Conservation (phyloP, 805 yeast genomes). For the Yarrowia osloensis region DNA sequence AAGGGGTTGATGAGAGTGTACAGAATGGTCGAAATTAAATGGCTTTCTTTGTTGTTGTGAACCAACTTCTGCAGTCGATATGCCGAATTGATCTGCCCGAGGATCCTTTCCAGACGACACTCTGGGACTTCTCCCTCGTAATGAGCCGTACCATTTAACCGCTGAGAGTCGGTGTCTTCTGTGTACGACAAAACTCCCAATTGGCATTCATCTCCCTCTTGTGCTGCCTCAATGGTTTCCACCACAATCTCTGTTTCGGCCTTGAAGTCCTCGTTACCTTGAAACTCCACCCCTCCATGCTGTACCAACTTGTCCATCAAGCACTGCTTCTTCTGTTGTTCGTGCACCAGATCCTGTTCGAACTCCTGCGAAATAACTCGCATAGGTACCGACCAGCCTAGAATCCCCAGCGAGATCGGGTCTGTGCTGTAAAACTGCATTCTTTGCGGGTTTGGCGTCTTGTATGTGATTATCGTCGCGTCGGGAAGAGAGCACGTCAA, state of each 20-base stretch:
- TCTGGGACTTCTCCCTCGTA: neutral
- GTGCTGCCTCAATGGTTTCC: constrained; percentile 38
- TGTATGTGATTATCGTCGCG: constrained; percentile 52
- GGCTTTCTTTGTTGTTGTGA: constrained; percentile 7
- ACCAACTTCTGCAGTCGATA: neutral
- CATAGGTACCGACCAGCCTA: constrained; percentile 38
- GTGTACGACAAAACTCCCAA: neutral
- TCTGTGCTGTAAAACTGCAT: constrained; percentile 75
- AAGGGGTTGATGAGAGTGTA: constrained; percentile 23
- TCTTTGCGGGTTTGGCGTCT: constrained; percentile 67
- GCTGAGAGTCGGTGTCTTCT: neutral
- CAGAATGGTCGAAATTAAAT: neutral
- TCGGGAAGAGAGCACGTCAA: neutral
- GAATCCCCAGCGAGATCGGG: constrained; percentile 67
- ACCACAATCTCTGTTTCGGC: constrained; percentile 32
- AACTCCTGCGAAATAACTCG: constrained; percentile 38
- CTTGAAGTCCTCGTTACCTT: neutral
- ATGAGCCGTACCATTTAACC: neutral
- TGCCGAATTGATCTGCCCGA: constrained; percentile 29
- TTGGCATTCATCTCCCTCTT: constrained; percentile 6
- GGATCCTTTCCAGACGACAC: constrained; percentile 32
- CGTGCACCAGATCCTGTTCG: constrained; percentile 40
- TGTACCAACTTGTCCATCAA: constrained; percentile 34
- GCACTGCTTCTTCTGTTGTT: constrained; percentile 32
- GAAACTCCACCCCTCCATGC: constrained; percentile 35